Percentiles rank a stretch among this genome's conserved stretches.
These are phyloP conservation scores for Lipomyces yamanashiensis DNA, from an alignment of 805 yeast species.

Conservation along the genomic window DNA sequence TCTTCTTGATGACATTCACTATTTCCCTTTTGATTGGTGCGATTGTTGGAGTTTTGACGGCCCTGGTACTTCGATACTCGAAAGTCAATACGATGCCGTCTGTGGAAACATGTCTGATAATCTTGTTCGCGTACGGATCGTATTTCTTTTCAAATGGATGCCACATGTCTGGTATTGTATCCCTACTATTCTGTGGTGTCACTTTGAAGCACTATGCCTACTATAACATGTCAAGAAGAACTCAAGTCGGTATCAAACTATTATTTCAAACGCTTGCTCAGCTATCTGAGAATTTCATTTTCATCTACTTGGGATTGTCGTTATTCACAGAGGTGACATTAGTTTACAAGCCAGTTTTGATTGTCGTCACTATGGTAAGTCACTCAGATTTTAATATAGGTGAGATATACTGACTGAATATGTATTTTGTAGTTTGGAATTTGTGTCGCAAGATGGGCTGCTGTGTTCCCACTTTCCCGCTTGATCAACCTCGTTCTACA, in stretches of 20 bases:
- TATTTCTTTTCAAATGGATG: slow-evolving; percentile 98
- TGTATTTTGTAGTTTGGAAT: slow-evolving; percentile 54
- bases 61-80: slow-evolving; percentile 86
- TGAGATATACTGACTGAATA: not conserved
- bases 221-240: slow-evolving; percentile 94
- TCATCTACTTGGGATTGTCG: slow-evolving; percentile 91
- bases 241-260: slow-evolving; percentile 95
- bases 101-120: slow-evolving; percentile 90
- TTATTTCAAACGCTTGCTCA: slow-evolving; percentile 94
- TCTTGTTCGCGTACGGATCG: slow-evolving; percentile 90
- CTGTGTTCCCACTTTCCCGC: slow-evolving; percentile 91
- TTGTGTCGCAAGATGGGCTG: slow-evolving; percentile 95
- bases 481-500: slow-evolving; percentile 79
- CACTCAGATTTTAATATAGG: not conserved
- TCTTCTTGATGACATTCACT: slow-evolving; percentile 90
- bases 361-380: slow-evolving; percentile 77
- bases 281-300: slow-evolving; percentile 93
- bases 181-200: slow-evolving; percentile 92
- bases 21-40: slow-evolving; percentile 89
- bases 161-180: slow-evolving; percentile 88
- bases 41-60: slow-evolving; percentile 83
- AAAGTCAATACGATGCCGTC: slow-evolving; percentile 95
- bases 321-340: slow-evolving; percentile 94
- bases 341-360: slow-evolving; percentile 90
- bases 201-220: slow-evolving; percentile 96